Base-by-base conservation (phyloP, 768 basidiomycete genomes). In the Suillus bovinus region DNA sequence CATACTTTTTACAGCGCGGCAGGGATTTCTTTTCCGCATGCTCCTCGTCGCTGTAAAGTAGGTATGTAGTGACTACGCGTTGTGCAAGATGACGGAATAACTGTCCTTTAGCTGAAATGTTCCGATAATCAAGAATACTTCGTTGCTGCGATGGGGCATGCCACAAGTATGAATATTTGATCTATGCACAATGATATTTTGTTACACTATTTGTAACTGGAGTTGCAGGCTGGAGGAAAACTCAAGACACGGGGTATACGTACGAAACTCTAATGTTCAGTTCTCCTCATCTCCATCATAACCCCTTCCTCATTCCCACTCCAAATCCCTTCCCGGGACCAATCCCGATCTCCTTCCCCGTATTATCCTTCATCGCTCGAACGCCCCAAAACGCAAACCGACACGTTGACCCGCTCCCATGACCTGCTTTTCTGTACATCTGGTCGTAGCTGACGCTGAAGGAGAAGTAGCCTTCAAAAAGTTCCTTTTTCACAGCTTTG, bases 401-500 rank as follows among this genome's bases (percentile, higher is more conserved):
- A 58, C 65, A 62, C 38, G 57, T 69, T 20, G 72, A 67, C 11
- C 77, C 76, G 3, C 62, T 67, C 5, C 79, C 75, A 34, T 79
- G 76, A 7, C 76, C 79, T 33, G 70, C 75, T 56, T 76, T 73
- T 20, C 67, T 66, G 59, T 78, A 77, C 64, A 79, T 61, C 38
- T 60, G 61, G 50, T 75, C 75, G 53, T 76, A 78, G 41, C 59
- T 66, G 22, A 79, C 70, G 16, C 71, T 65, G 55, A 80, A 78
- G 39, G 75, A 71, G 60, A 80, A 70, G 58, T 66, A 76, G 1
- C 78, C 79, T 63, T 77, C 78, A n/a, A 78, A 80, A 17, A 80
- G 68, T 36, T 80, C 78, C 64, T 67, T 77, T 52, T 52, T 31
- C 11, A 33, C 20, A n/a, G 20, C 6, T 52, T 52, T 52, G 29